Conservation (phyloP, 768 basidiomycete species). For the Amanita pseudoporphyria region DNA sequence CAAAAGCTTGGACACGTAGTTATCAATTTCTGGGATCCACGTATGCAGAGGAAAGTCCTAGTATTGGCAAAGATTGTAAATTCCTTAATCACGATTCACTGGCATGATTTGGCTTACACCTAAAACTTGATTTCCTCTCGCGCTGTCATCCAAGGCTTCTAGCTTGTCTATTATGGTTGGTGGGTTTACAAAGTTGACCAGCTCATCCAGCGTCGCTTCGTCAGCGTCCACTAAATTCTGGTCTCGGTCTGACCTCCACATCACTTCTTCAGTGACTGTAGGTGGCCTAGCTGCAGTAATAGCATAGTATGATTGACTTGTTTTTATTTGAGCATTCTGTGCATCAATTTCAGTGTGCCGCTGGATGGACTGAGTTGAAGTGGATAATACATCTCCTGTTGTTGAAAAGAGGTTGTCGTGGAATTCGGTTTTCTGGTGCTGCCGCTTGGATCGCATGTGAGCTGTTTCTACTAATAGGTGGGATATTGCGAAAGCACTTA, state of each 20-base stretch:
- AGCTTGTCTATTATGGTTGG: background rate
- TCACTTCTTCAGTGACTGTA: background rate
- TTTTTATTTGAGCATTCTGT: background rate
- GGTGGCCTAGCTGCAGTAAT: background rate
- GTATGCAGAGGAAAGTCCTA: background rate
- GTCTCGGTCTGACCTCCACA: background rate
- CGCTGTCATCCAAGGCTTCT: background rate
- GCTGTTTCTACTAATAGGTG: too few relatives aligned
- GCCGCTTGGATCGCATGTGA: too few relatives aligned
- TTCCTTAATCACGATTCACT: too few relatives aligned
- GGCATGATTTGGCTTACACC: too few relatives aligned
- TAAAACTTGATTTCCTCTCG: background rate
- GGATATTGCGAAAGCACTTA: too few relatives aligned
- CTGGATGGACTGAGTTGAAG: too few relatives aligned
- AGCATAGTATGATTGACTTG: background rate
- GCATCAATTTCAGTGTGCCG: background rate
- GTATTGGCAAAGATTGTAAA: background rate
- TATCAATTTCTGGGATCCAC: background rate
- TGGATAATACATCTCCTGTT: too few relatives aligned
- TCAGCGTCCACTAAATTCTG: too few relatives aligned
- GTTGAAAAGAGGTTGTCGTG: too few relatives aligned
- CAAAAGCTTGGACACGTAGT: background rate
- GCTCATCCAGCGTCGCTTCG: background rate
- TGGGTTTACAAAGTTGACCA: background rate
- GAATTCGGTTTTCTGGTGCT: too few relatives aligned